Evolutionary conservation across 148 eudicot genomes (phyloP).

Genomic region (Persicaria maculosa): DNA sequence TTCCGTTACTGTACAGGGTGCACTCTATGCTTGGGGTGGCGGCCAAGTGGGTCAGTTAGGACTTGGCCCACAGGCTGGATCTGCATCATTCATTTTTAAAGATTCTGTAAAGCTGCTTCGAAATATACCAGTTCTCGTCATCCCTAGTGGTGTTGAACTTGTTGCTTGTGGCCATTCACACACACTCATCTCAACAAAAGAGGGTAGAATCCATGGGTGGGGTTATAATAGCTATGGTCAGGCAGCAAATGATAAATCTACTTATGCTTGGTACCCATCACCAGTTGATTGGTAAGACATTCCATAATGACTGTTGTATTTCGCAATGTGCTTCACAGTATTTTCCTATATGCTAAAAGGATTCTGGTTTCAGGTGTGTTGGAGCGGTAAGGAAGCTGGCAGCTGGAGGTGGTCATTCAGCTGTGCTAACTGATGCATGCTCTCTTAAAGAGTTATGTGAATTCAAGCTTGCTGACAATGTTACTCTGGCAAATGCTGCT

Average conservation of each 20-base stretch:
- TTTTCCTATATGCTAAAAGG: not conserved
- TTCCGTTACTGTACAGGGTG: constrained; percentile 81
- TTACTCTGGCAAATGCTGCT: constrained; percentile 66
- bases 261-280: constrained; percentile 98
- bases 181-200: constrained; percentile 78
- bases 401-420: constrained; percentile 98
- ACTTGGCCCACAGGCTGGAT: constrained; percentile 67
- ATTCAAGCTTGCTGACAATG: constrained; percentile 72
- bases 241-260: constrained; percentile 81
- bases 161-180: constrained; percentile 97
- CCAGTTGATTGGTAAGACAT: constrained; percentile 91
- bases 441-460: constrained; percentile 92
- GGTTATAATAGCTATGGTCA: constrained; percentile 96
- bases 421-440: constrained; percentile 90
- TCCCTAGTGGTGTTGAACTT: constrained; percentile 62
- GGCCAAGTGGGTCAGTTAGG: constrained; percentile 95
- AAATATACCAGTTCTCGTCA: constrained; percentile 68
- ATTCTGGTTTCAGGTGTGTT: constrained; percentile 67
- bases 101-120: constrained; percentile 62
- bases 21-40: constrained; percentile 98
- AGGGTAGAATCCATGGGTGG: constrained; percentile 97
- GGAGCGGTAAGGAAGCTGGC: constrained; percentile 93
- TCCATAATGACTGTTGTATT: not conserved
- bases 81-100: constrained; percentile 58
- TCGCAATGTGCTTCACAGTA: not conserved